phyloP scores from a whole-genome alignment of 23 red algal genomes.

The Gracilariopsis chorda region DNA sequence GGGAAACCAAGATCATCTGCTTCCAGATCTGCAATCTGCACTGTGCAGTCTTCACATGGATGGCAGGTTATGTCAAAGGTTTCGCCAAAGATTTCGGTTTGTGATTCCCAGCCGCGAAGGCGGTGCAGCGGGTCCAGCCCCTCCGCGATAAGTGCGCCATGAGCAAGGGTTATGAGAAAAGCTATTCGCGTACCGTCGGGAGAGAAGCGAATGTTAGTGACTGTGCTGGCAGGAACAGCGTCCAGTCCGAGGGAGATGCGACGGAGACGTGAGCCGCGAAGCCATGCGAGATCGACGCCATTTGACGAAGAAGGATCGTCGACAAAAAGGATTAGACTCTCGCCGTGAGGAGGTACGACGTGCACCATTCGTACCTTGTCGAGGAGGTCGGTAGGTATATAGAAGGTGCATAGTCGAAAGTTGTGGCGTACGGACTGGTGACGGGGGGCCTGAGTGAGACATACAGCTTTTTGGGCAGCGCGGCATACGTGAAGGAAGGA shows the following conservation, averaged over 20 bases:
- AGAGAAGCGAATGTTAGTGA: conserved; percentile 61
- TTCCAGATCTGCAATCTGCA: conserved; percentile 31
- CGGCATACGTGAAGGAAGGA: conserved; percentile 30
- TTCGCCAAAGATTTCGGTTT: neutral
- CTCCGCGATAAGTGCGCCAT: neutral
- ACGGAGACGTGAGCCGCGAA: neutral
- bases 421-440: conserved; percentile 9
- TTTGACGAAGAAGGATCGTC: conserved; percentile 3
- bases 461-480: conserved; percentile 23
- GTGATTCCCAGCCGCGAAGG: conserved; percentile 36
- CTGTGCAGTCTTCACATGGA: conserved; percentile 61
- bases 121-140: conserved; percentile 46
- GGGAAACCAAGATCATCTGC: neutral
- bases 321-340: conserved; percentile 33
- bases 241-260: conserved; percentile 48
- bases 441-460: neutral
- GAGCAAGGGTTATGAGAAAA: conserved; percentile 52
- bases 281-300: conserved; percentile 43
- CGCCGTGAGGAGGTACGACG: conserved; percentile 18
- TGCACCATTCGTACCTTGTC: conserved; percentile 40
- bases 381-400: conserved; percentile 9
- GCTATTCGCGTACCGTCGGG: conserved; percentile 45
- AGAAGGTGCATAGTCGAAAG: conserved; percentile 12
- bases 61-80: conserved; percentile 9
- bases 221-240: conserved; percentile 36